Evolutionary conservation across 768 basidiomycete species (phyloP).

Genomic region (Chalciporus chontae): DNA sequence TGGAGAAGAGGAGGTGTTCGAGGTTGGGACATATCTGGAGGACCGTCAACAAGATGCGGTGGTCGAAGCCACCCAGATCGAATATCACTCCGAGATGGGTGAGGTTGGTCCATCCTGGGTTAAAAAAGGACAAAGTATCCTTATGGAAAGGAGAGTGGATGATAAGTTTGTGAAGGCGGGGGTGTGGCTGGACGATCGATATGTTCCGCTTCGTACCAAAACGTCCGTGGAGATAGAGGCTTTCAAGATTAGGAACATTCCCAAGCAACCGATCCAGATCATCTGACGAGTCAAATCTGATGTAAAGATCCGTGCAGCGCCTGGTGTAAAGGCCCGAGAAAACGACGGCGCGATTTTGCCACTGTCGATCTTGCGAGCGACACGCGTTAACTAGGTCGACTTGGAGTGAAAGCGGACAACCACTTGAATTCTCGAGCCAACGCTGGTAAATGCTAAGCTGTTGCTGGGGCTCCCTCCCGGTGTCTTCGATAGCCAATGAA

Average conservation of each 20-base stretch:
- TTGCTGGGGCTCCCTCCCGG: neutral
- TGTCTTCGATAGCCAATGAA: conserved; percentile 30
- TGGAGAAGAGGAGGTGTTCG: neutral
- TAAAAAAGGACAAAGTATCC: neutral
- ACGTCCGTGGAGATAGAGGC: conserved; percentile 10
- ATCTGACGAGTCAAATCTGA: conserved; percentile 7
- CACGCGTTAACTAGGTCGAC: conserved; percentile 2
- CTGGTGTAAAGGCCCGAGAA: conserved; percentile 16
- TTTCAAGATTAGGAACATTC: conserved; percentile 15
- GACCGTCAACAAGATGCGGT: neutral
- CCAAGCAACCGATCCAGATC: conserved; percentile 10
- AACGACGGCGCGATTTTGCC: conserved; percentile 3
- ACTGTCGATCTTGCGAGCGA: too few relatives aligned
- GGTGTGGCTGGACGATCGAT: neutral
- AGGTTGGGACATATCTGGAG: neutral
- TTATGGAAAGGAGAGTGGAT: neutral
- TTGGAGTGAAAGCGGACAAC: conserved; percentile 21
- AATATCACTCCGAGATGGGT: neutral
- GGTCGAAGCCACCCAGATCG: too few relatives aligned
- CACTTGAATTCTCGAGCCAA: conserved; percentile 15
- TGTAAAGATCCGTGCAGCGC: conserved; percentile 6
- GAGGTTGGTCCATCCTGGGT: neutral
- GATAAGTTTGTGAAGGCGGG: neutral
- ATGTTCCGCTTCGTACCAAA: neutral
- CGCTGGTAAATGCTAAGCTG: conserved; percentile 8